Evolutionary conservation across 495 filamentous ascomycete genomes (phyloP).

Genomic region (Aspergillus haitiensis): DNA sequence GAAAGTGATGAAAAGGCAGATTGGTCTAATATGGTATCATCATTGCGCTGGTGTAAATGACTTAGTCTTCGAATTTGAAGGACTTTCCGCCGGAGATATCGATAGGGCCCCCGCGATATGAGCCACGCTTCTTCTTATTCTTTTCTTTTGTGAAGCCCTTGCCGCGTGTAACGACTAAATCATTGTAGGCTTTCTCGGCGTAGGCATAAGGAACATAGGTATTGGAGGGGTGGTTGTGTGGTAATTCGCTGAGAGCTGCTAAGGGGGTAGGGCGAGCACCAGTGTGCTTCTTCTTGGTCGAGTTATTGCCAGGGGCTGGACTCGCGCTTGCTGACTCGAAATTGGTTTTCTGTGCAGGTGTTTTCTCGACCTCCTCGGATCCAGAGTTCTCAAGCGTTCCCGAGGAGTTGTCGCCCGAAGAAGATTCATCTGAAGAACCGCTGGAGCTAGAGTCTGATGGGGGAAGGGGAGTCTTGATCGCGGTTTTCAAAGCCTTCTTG

Average conservation of each 20-base stretch:
- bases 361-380: conserved; percentile 28
- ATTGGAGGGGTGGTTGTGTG: conserved; percentile 59
- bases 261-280: conserved; percentile 48
- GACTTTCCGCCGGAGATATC: conserved; percentile 67
- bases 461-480: conserved; percentile 54
- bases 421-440: conserved; percentile 29
- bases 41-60: not conserved
- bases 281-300: conserved; percentile 52
- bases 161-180: conserved; percentile 85
- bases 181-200: conserved; percentile 79
- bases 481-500: conserved; percentile 47
- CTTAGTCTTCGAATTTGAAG: conserved; percentile 85
- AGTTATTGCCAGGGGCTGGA: conserved; percentile 46
- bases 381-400: conserved; percentile 39
- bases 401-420: conserved; percentile 22
- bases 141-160: conserved; percentile 99
- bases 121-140: conserved; percentile 89
- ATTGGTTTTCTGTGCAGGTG: conserved; percentile 31
- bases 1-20: not conserved
- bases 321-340: conserved; percentile 43
- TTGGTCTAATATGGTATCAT: conserved; percentile 7
- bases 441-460: conserved; percentile 39
- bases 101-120: conserved; percentile 80
- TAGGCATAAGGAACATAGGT: conserved; percentile 82
- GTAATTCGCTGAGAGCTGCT: conserved; percentile 46